Conservation (phyloP, 768 basidiomycete species). For the Lentinula sp. region DNA sequence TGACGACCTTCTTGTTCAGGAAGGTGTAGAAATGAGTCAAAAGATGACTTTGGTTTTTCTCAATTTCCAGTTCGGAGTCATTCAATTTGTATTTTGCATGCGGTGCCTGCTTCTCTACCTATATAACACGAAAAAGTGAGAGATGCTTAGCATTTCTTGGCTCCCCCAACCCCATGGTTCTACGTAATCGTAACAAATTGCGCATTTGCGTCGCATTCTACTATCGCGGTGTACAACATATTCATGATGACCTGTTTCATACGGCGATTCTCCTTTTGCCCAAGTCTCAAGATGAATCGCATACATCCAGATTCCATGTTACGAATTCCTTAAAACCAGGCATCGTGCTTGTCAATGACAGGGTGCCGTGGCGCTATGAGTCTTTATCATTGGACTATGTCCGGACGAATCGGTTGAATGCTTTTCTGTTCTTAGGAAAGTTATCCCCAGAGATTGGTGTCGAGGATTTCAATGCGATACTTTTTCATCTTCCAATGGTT, state of each 20-base stretch:
- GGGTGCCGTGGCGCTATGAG: background rate
- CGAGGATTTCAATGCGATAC: background rate
- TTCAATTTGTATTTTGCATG: too few relatives aligned
- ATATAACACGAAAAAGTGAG: background rate
- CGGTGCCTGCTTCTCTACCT: background rate
- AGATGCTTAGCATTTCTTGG: background rate
- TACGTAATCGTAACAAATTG: background rate
- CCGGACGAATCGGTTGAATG: background rate
- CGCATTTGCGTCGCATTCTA: conserved; percentile 1
- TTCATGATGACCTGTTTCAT: background rate
- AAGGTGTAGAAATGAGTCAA: too few relatives aligned
- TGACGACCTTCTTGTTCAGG: too few relatives aligned
- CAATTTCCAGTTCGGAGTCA: too few relatives aligned
- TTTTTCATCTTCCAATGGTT: background rate
- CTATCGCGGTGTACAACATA: background rate
- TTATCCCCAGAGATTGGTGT: background rate
- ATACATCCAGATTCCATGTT: background rate
- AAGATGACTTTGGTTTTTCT: too few relatives aligned
- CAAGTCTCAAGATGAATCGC: background rate
- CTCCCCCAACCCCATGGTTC: background rate
- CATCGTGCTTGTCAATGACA: background rate
- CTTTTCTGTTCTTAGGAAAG: background rate
- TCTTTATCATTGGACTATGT: background rate
- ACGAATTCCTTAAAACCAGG: background rate
- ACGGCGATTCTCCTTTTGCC: background rate